Conservation (phyloP, 1,284 basidiomycete genomes). For the Ceratobasidium papillatum region DNA sequence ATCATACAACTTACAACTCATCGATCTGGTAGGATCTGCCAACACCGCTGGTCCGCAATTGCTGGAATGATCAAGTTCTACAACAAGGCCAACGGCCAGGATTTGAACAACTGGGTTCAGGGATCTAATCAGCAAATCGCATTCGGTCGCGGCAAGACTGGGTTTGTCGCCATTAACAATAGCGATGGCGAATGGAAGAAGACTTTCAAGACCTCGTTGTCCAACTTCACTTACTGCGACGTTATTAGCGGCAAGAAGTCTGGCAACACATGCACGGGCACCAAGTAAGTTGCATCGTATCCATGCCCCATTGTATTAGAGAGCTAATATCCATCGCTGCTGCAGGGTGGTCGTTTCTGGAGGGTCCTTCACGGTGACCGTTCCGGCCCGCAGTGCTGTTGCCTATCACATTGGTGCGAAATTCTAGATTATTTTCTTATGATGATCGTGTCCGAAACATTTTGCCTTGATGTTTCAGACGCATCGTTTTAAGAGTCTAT, state of each 20-base stretch:
- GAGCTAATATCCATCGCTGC: conserved; percentile 1
- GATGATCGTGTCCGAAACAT: conserved; percentile 1
- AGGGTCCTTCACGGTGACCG: conserved; percentile 62
- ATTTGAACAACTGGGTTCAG: conserved; percentile 65
- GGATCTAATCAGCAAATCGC: conserved; percentile 66
- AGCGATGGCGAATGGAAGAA: conserved; percentile 62
- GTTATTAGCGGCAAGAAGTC: conserved; percentile 60
- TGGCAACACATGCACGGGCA: conserved; percentile 60
- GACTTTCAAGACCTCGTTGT: conserved; percentile 64
- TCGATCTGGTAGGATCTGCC: conserved; percentile 43
- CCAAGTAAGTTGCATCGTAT: conserved; percentile 55
- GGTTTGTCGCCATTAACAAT: conserved; percentile 74
- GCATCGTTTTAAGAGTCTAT: neutral
- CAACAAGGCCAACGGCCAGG: conserved; percentile 59
- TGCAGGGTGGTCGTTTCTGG: conserved; percentile 61
- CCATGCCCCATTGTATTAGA: neutral
- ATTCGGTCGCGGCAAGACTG: conserved; percentile 66
- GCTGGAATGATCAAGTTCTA: conserved; percentile 70
- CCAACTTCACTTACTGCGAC: conserved; percentile 69
- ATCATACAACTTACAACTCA: too few species aligned
- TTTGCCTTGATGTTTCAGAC: conserved; percentile 2
- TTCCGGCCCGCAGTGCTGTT: conserved; percentile 64
- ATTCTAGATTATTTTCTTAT: conserved; percentile 3
- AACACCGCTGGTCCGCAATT: conserved; percentile 68
- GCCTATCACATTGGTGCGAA: conserved; percentile 65